phyloP scores from a whole-genome alignment of 805 yeast species.

The Scheffersomyces stipitis region DNA sequence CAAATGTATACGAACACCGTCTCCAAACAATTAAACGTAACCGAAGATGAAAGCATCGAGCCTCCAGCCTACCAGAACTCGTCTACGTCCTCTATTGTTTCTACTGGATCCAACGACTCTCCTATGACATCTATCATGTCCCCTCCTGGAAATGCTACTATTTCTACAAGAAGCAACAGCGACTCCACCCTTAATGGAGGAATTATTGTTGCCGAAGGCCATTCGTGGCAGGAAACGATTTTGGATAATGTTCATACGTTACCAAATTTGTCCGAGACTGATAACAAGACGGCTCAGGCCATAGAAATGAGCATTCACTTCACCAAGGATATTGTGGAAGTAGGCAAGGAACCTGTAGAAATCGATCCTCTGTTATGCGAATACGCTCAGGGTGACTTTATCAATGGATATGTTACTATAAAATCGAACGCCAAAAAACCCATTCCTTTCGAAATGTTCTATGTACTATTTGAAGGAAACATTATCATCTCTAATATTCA shows the following conservation, averaged over 20 bases:
- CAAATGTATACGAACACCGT: slow-evolving; percentile 28
- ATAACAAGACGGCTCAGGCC: slow-evolving; percentile 24
- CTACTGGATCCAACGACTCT: neutral
- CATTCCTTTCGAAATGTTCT: slow-evolving; percentile 62
- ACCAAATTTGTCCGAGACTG: slow-evolving; percentile 29
- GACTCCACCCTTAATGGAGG: slow-evolving; percentile 1
- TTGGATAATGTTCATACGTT: slow-evolving; percentile 38
- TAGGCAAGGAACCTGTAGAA: slow-evolving; percentile 23
- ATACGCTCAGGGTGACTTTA: slow-evolving; percentile 65
- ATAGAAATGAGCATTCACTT: slow-evolving; percentile 28
- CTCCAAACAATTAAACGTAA: slow-evolving; percentile 11
- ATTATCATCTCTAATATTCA: slow-evolving; percentile 24
- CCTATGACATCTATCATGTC: neutral
- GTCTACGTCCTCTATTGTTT: neutral
- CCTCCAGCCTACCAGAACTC: slow-evolving; percentile 20
- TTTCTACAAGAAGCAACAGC: neutral
- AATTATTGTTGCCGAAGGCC: slow-evolving; percentile 35
- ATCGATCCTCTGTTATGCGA: slow-evolving; percentile 41
- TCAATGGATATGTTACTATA: slow-evolving; percentile 55
- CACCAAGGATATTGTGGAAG: slow-evolving; percentile 33
- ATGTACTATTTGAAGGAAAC: slow-evolving; percentile 56
- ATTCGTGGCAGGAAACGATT: slow-evolving; percentile 36
- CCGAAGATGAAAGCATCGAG: slow-evolving; percentile 12
- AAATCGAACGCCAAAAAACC: slow-evolving; percentile 39
- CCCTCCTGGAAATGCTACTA: neutral